Percentiles rank a stretch among this genome's conserved stretches.
Evolutionary conservation across 2,329 filamentous ascomycete species (phyloP).

Genomic region (Ophiostoma pallidulum): DNA sequence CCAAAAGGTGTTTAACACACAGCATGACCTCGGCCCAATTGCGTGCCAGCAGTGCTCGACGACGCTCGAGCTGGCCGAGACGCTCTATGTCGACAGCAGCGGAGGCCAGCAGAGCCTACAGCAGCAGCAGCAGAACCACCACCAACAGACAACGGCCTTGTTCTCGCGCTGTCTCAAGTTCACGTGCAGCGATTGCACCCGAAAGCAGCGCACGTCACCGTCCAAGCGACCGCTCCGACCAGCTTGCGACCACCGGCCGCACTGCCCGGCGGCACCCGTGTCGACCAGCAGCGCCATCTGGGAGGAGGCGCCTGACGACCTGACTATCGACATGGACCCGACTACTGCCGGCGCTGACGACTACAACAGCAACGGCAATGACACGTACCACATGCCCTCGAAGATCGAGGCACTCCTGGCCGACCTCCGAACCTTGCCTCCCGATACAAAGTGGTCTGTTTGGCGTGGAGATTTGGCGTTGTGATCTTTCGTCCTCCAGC

Average conservation of each 20-base stretch:
- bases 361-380: background rate
- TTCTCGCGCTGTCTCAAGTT: constrained; percentile 28
- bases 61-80: constrained; percentile 18
- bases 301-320: constrained; percentile 17
- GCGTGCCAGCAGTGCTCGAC: constrained; percentile 24
- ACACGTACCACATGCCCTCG: constrained; percentile 17
- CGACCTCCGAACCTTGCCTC: constrained; percentile 23
- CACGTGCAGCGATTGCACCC: constrained; percentile 24
- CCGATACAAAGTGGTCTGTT: constrained; percentile 13
- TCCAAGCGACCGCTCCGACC: background rate
- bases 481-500: background rate
- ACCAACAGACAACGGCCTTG: background rate
- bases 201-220: background rate
- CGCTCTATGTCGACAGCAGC: constrained; percentile 14
- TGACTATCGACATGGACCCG: background rate
- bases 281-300: constrained; percentile 18
- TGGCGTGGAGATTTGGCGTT: too few relatives aligned
- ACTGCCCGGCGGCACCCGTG: constrained; percentile 20
- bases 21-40: constrained; percentile 20
- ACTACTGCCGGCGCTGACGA: too few relatives aligned
- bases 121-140: constrained; percentile 5
- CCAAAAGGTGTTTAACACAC: constrained; percentile 27
- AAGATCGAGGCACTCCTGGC: constrained; percentile 27
- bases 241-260: constrained; percentile 20
- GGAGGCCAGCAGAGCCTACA: background rate